Evolutionary conservation across 2,329 filamentous ascomycete genomes (phyloP).

Genomic region (Fusarium newnesense): DNA sequence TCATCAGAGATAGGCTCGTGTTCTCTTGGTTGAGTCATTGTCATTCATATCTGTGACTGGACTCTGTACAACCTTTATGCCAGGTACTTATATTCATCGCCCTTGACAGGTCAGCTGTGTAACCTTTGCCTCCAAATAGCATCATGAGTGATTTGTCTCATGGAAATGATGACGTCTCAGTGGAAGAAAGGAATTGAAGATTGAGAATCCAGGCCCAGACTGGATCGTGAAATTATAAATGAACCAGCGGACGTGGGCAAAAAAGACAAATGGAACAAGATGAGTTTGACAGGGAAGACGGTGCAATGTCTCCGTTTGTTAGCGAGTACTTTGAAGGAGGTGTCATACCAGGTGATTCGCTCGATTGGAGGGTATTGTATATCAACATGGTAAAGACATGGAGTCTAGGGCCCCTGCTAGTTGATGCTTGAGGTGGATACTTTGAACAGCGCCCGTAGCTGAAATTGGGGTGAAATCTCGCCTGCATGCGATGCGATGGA

Average conservation of each 20-base stretch:
- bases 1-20: not conserved
- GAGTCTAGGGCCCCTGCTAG: slow-evolving; percentile 36
- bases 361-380: slow-evolving; percentile 3
- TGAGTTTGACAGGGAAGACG: slow-evolving; percentile 31
- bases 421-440: slow-evolving; percentile 29
- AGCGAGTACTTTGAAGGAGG: slow-evolving; percentile 26
- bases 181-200: slow-evolving; percentile 17
- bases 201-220: not conserved
- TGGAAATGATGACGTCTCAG: slow-evolving; percentile 27
- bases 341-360: not conserved
- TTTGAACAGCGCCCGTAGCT: slow-evolving; percentile 29
- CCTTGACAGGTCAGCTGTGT: slow-evolving; percentile 2
- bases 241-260: slow-evolving; percentile 25
- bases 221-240: slow-evolving; percentile 16
- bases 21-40: not conserved
- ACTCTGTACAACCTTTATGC: not conserved
- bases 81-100: not conserved
- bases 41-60: not conserved
- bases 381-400: slow-evolving; percentile 25
- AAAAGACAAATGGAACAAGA: slow-evolving; percentile 38
- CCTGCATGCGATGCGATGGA: slow-evolving; percentile 37
- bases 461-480: slow-evolving; percentile 42
- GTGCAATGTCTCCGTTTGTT: slow-evolving; percentile 30
- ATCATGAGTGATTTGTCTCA: slow-evolving; percentile 12
- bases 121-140: not conserved